Base-by-base conservation (phyloP, 768 basidiomycete genomes). In the Leccinum subtestaceum region DNA sequence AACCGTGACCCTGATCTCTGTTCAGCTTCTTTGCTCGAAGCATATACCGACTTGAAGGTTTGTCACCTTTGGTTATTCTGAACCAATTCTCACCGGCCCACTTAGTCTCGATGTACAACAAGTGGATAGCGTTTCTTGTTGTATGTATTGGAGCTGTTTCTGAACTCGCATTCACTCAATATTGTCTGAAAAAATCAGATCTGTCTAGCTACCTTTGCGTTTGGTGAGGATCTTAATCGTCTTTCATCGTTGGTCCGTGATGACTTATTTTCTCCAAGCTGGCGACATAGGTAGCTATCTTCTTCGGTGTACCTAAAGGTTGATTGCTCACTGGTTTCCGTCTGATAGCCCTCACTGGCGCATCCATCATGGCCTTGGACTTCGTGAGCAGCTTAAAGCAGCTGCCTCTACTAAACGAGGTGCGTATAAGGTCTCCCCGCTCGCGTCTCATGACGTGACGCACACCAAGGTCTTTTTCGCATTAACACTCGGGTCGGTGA, bases 401-500 rank as follows among this genome's bases (percentile, higher is more conserved):
- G 13, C n/a, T 58, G 3, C 49, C 58, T 19, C 9, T 63, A 27
- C 0, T 57, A n/a, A 64, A 60, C 13, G 4, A 64, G 19, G 63
- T 64, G 9, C 3, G 52, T 53, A 15, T 7, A n/a, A 4, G 8
- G 4, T 43, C 21, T 25, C 5, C 13, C 25, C 17, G 5, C 17
- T n/a, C 5, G 19, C 2, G 3, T 21, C 19, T 34, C 5, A 5
- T 38, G 21, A 56, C n/a, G 3, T 23, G 49, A 29, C 12, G 21
- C n/a, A 21, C 19, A n/a, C 19, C 32, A 65, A 64, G 17, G 47
- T 17, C 49, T 59, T 45, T 13, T 1, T 66, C 5, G 56, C 51
- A 7, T 29, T 65, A 1, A 47, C 64, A 7, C 60, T 65, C 13
- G 60, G 64, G 19, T 25, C 59, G 45, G 57, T 62, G 11, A 65